A percentile compares a stretch with the other conserved stretches of the same genome.
These are phyloP conservation scores for Boletus reticuloceps DNA, from an alignment of 768 basidiomycete genomes.

Conservation along the genomic window DNA sequence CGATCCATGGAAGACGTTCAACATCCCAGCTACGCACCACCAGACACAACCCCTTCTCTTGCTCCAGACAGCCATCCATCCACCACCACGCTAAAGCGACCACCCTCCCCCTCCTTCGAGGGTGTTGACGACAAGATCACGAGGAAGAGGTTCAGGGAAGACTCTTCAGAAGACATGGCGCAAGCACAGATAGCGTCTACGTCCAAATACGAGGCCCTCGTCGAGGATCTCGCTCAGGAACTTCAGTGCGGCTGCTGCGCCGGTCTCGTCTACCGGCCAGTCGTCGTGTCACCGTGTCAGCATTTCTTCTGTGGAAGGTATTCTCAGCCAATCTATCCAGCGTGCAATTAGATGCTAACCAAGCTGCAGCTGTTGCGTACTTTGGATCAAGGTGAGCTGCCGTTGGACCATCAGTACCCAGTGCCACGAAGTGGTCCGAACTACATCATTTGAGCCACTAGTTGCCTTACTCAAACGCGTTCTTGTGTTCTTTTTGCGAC, in stretches of 20 bases:
- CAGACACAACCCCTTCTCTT: constrained; percentile 3
- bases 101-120: constrained; percentile 59
- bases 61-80: constrained; percentile 15
- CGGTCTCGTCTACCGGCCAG: constrained; percentile 77
- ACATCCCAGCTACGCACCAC: background rate
- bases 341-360: constrained; percentile 41
- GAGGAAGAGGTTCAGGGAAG: constrained; percentile 62
- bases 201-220: constrained; percentile 36
- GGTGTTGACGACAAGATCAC: constrained; percentile 43
- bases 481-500: background rate
- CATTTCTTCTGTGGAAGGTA: constrained; percentile 93
- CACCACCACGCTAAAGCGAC: constrained; percentile 49
- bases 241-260: constrained; percentile 86
- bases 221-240: constrained; percentile 67
- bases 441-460: background rate
- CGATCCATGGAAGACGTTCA: constrained; percentile 17
- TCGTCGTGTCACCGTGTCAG: constrained; percentile 80
- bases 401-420: background rate
- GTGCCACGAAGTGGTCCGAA: constrained; percentile 2
- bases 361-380: constrained; percentile 62
- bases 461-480: background rate
- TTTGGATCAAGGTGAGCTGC: constrained; percentile 79
- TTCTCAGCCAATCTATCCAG: constrained; percentile 7
- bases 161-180: constrained; percentile 22
- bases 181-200: constrained; percentile 13